These are phyloP conservation scores for Xanthoceras sorbifolium DNA, from an alignment of 345 rosid species.

Conservation along the genomic window DNA sequence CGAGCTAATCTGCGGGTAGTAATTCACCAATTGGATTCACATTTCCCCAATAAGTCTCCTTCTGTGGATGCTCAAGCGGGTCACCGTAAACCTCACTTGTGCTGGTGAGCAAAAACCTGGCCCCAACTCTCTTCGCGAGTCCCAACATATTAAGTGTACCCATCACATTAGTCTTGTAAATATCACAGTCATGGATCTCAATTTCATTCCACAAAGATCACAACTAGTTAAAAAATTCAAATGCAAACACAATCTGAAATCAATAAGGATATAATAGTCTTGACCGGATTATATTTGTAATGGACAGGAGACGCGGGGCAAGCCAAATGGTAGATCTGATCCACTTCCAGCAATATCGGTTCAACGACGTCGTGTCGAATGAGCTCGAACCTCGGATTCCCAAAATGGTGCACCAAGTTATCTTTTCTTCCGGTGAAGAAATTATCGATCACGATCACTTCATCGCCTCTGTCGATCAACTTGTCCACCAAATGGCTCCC, in stretches of 20 bases:
- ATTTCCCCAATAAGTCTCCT: conserved; percentile 97
- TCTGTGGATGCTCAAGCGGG: conserved; percentile 98
- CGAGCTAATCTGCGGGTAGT: neutral
- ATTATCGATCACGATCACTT: conserved; percentile 92
- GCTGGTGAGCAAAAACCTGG: conserved; percentile 92
- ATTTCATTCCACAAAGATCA: neutral
- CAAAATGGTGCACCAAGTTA: conserved; percentile 75
- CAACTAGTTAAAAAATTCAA: neutral
- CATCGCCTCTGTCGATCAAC: conserved; percentile 85
- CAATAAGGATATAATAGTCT: conserved; percentile 91
- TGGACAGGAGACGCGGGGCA: conserved; percentile 99
- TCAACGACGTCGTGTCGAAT: conserved; percentile 97
- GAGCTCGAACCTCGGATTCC: conserved; percentile 89
- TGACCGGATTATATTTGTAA: conserved; percentile 92
- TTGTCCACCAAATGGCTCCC: conserved; percentile 98
- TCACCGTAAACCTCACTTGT: conserved; percentile 99
- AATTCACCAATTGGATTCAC: conserved; percentile 89
- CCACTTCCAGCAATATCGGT: conserved; percentile 92
- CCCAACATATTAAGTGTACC: conserved; percentile 99
- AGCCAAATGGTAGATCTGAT: conserved; percentile 98
- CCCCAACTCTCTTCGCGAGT: conserved; percentile 97
- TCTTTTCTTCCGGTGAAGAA: conserved; percentile 97
- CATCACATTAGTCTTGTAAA: conserved; percentile 98
- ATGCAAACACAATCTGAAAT: no score
- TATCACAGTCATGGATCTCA: conserved; percentile 54